Conservation (phyloP, 108 stramenopile genomes). For the Schizochytrium sp. region DNA sequence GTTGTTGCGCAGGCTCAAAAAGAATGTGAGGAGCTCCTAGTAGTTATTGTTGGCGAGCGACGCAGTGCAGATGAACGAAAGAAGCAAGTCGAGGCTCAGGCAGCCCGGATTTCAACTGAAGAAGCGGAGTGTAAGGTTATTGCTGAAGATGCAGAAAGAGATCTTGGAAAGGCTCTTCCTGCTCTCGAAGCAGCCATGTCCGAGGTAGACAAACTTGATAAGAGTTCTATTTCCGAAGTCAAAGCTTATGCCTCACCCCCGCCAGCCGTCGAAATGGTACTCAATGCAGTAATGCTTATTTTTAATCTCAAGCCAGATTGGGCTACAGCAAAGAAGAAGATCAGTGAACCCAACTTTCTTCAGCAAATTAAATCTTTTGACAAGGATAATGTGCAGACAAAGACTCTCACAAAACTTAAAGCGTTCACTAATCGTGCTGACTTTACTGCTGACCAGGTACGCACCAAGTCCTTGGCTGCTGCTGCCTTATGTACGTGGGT, state of each 20-base stretch:
- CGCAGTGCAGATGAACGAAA: conserved; percentile 78
- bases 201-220: conserved; percentile 83
- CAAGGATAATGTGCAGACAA: conserved; percentile 77
- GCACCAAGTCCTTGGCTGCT: conserved; percentile 73
- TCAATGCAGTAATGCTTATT: conserved; percentile 79
- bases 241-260: conserved; percentile 79
- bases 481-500: conserved; percentile 82
- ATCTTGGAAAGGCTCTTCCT: conserved; percentile 77
- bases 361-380: conserved; percentile 75
- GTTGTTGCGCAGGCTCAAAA: conserved; percentile 73
- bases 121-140: conserved; percentile 76
- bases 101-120: conserved; percentile 74
- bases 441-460: conserved; percentile 76
- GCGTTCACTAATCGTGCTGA: conserved; percentile 72
- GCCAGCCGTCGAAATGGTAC: conserved; percentile 72
- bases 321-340: conserved; percentile 77
- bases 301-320: conserved; percentile 77
- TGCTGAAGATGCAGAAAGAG: conserved; percentile 77
- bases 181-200: conserved; percentile 79
- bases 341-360: conserved; percentile 74
- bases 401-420: conserved; percentile 76
- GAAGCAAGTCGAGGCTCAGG: conserved; percentile 76
- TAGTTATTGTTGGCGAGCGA: conserved; percentile 75
- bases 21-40: conserved; percentile 79
- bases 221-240: conserved; percentile 76